Evolutionary conservation across 495 filamentous ascomycete species (phyloP), one percentile per base, ranked within the genome.

Genomic region (Hypoxylon cercidicola): DNA sequence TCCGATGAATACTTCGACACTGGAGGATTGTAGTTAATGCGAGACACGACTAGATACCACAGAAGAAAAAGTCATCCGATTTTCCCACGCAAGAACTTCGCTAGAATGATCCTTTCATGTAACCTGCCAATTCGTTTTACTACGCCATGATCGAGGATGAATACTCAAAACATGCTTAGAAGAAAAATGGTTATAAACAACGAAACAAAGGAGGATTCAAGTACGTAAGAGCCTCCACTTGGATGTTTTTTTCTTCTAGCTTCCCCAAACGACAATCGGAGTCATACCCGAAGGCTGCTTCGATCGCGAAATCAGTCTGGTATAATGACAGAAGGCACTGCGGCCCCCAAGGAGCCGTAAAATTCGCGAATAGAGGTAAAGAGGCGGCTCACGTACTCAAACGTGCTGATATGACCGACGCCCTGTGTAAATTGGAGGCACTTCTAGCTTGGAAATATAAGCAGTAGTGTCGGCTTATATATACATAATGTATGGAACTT

Each of bases 21-120:
- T 28, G 37, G 50, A 48, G 52, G 52, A 53, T 62, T 45, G 66
- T 65, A 65, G 46, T 61, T 61, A 65, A 62, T 66, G 66, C 62
- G 50, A 54, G 46, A 69, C 13, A 57, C 51, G 66, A 64, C 34
- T 55, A 64, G 66, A 61, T 69, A 69, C 60, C 60, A 58, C 34
- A 25, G 41, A 37, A 37, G 47, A 58, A 55, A 55, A 50, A 34
- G 40, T 57, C 45, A 57, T 43, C 50, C 52, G 48, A 56, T 51
- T 34, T 58, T 55, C 34, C 37, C 40, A 51, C 46, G 41, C 21
- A 23, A 59, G 46, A 30, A 49, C 13, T 11, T 32, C 37, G 25
- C 43, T 50, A 54, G 48, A 59, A 62, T 32, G 39, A 64, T 68
- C 43, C 55, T 52, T 60, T 39, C 44, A 60, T 64, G 55, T 60